Conservation (phyloP, 495 filamentous ascomycete species). For the Apiosordaria backusii region DNA sequence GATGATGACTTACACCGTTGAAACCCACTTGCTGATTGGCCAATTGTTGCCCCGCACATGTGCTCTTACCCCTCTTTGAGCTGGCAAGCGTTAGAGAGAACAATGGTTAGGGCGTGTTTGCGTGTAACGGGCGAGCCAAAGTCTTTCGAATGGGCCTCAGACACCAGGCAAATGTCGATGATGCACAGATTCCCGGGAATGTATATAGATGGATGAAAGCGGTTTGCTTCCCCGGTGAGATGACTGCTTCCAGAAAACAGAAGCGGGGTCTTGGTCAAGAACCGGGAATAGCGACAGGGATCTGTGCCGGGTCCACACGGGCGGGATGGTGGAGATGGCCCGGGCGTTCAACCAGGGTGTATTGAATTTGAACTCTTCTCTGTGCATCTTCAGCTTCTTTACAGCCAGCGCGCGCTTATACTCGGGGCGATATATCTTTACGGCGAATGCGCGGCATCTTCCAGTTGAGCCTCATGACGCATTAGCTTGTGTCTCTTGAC, state of each 20-base stretch:
- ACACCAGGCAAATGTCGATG: neutral
- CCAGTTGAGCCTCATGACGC: neutral
- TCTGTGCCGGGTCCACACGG: slow-evolving; percentile 5
- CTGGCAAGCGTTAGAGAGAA: too few relatives aligned
- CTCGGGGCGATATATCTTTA: too few relatives aligned
- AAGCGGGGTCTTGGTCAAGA: neutral
- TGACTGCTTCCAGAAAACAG: neutral
- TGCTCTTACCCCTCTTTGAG: neutral
- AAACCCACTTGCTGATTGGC: neutral
- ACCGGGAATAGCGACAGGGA: slow-evolving; percentile 1
- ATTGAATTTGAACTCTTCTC: neutral
- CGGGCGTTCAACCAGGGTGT: neutral
- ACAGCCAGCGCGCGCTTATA: neutral
- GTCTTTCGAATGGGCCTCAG: too few relatives aligned
- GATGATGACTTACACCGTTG: neutral
- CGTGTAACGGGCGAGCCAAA: too few relatives aligned
- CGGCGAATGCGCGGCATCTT: too few relatives aligned
- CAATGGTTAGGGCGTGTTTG: too few relatives aligned
- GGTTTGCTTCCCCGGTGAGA: neutral
- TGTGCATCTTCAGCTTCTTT: neutral
- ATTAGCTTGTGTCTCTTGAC: neutral
- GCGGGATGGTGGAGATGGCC: slow-evolving; percentile 3
- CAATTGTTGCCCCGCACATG: neutral
- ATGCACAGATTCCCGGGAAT: neutral
- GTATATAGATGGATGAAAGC: neutral